These are phyloP conservation scores for Taphrina betulina DNA, from an alignment of 1,139 yeast genomes.

Conservation along the genomic window DNA sequence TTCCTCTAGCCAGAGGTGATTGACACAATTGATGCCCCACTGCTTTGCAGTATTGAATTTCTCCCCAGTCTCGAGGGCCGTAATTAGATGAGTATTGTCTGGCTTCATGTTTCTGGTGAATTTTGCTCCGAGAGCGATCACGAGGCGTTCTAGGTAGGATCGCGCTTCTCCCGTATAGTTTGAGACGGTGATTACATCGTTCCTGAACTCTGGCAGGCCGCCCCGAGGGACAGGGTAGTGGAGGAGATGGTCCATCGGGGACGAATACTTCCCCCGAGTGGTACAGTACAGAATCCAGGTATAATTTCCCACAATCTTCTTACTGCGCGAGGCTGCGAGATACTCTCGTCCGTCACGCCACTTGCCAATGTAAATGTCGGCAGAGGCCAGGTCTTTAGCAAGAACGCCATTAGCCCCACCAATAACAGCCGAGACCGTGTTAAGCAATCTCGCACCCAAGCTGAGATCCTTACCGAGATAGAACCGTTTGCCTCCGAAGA, in stretches of 20 bases:
- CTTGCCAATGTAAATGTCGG: slow-evolving; percentile 66
- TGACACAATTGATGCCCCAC: slow-evolving; percentile 65
- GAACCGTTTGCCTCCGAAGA: slow-evolving; percentile 43
- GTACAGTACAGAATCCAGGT: slow-evolving; percentile 73
- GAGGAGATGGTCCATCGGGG: slow-evolving; percentile 59
- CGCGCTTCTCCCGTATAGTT: slow-evolving; percentile 86
- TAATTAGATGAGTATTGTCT: slow-evolving; percentile 69
- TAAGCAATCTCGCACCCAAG: slow-evolving; percentile 43
- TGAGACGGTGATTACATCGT: slow-evolving; percentile 62
- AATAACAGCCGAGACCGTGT: slow-evolving; percentile 45
- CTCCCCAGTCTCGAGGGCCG: slow-evolving; percentile 63
- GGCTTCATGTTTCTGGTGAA: slow-evolving; percentile 69
- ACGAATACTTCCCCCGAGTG: slow-evolving; percentile 55
- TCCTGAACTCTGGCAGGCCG: slow-evolving; percentile 56
- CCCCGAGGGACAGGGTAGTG: slow-evolving; percentile 68
- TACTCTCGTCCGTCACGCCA: slow-evolving; percentile 61
- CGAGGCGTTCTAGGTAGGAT: slow-evolving; percentile 63
- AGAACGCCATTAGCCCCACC: slow-evolving; percentile 48
- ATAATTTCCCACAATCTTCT: slow-evolving; percentile 59
- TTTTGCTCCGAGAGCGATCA: slow-evolving; percentile 68
- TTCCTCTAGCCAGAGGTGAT: slow-evolving; percentile 90
- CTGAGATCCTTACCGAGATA: slow-evolving; percentile 44
- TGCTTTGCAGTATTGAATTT: slow-evolving; percentile 70
- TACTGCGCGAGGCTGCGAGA: slow-evolving; percentile 44
- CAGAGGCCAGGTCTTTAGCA: slow-evolving; percentile 43